Percentiles rank a stretch among this genome's conserved stretches.
Conservation (phyloP, 805 yeast species). For the Saturnispora hagleri region DNA sequence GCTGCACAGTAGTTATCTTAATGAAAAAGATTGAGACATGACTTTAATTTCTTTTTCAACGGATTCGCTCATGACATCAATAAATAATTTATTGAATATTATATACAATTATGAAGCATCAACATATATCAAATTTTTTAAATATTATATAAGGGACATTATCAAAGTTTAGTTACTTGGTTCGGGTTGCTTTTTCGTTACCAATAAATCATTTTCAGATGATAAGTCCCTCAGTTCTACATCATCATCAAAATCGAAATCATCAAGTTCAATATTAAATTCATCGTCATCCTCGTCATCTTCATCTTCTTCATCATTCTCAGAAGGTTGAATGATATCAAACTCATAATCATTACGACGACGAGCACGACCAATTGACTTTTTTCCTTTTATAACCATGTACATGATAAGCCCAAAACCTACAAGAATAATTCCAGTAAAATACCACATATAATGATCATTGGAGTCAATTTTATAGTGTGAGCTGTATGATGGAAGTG, state of each 20-base stretch:
- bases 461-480: conserved; percentile 1
- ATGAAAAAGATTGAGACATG: conserved; percentile 1
- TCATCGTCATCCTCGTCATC: conserved; percentile 9
- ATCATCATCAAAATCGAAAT: conserved; percentile 11
- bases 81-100: too few relatives aligned
- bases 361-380: conserved; percentile 33
- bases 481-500: conserved; percentile 7
- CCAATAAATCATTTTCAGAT: conserved; percentile 4
- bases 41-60: neutral
- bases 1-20: neutral
- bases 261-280: conserved; percentile 3
- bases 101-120: neutral
- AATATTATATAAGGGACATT: neutral
- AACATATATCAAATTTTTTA: too few relatives aligned
- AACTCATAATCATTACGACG: conserved; percentile 67
- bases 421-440: conserved; percentile 46
- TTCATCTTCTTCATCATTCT: conserved; percentile 16
- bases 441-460: conserved; percentile 22
- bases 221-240: conserved; percentile 3
- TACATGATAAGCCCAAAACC: conserved; percentile 44
- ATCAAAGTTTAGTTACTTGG: neutral
- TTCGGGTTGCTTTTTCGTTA: neutral
- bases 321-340: conserved; percentile 57
- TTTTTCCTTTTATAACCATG: conserved; percentile 32
- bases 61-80: neutral